Evolutionary conservation across 257 asterid species (phyloP).

Genomic region (Rubia yunnanensis): DNA sequence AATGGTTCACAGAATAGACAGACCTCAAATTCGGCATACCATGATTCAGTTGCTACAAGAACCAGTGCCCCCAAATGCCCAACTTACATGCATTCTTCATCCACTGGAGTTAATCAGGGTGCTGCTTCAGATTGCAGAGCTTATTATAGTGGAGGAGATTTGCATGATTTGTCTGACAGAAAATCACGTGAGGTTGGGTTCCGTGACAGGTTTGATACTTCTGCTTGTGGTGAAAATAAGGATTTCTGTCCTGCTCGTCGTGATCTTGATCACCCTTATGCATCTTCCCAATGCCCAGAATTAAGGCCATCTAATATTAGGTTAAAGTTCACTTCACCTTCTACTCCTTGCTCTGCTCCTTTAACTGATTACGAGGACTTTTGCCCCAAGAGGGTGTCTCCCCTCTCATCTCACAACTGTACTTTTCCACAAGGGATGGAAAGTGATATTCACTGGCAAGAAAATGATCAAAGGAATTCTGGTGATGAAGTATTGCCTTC

Average conservation of each 20-base stretch:
- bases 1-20: constrained; percentile 15
- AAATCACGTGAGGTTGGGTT: constrained; percentile 16
- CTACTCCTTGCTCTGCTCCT: constrained; percentile 12
- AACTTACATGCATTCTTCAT: constrained; percentile 18
- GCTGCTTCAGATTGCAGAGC: constrained; percentile 20
- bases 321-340: constrained; percentile 17
- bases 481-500: constrained; percentile 16
- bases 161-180: constrained; percentile 16
- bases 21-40: constrained; percentile 19
- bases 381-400: constrained; percentile 1
- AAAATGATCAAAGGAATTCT: constrained; percentile 17
- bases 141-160: constrained; percentile 22
- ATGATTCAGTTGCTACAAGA: constrained; percentile 34
- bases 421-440: constrained; percentile 9
- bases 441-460: constrained; percentile 22
- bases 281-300: constrained; percentile 18
- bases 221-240: background rate
- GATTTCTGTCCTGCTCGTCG: background rate
- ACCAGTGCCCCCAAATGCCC: constrained; percentile 30
- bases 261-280: background rate
- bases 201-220: background rate
- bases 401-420: constrained; percentile 18
- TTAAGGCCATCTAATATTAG: constrained; percentile 23
- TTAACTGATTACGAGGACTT: constrained; percentile 10
- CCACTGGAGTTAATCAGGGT: constrained; percentile 18